These are phyloP conservation scores for Globisporangium sylvaticum DNA, from an alignment of 352 stramenopile genomes.

Conservation along the genomic window DNA sequence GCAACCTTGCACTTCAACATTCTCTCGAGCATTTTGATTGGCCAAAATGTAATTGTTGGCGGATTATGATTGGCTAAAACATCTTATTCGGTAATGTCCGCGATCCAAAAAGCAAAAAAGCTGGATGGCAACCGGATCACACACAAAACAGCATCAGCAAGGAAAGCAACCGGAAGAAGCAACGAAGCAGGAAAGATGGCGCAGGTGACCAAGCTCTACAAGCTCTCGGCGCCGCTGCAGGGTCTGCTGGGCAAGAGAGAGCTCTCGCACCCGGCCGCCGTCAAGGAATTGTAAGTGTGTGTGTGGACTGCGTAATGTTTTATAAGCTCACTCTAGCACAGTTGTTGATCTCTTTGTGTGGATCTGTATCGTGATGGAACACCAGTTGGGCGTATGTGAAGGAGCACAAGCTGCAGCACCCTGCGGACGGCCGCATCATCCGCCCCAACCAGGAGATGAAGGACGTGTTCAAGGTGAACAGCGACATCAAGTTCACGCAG, in stretches of 20 bases:
- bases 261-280: conserved; percentile 56
- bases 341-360: background rate
- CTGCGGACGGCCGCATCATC: conserved; percentile 63
- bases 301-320: background rate
- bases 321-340: background rate
- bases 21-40: background rate
- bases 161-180: conserved; percentile 5
- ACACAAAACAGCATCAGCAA: background rate
- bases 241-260: conserved; percentile 60
- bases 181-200: conserved; percentile 17
- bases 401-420: conserved; percentile 69
- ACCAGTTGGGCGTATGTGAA: conserved; percentile 74
- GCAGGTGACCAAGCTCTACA: conserved; percentile 40
- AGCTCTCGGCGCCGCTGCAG: conserved; percentile 56
- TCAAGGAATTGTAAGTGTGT: conserved; percentile 74
- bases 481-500: conserved; percentile 69
- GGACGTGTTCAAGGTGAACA: conserved; percentile 54
- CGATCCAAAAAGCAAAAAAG: background rate
- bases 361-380: background rate
- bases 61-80: conserved; percentile 5
- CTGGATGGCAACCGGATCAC: background rate
- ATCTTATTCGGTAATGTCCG: background rate
- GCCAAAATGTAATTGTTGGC: background rate
- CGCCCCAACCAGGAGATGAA: conserved; percentile 65
- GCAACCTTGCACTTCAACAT: conserved; percentile 11